Base-by-base conservation (phyloP, 306 rosid genomes). In the Chamaecrista fasciculata region DNA sequence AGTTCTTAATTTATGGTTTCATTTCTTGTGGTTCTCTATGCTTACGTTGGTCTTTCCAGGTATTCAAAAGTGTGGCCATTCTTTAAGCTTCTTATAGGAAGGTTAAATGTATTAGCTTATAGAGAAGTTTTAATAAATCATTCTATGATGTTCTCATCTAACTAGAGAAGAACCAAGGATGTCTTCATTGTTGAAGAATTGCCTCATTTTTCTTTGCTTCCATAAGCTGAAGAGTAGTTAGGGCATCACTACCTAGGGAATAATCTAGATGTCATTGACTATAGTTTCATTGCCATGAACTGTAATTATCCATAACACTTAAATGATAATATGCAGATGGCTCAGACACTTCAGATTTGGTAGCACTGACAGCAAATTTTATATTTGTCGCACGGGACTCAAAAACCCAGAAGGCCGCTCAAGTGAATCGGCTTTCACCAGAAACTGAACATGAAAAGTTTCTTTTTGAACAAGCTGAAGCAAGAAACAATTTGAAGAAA, bases 321-420 rank as follows among this genome's bases (percentile, higher is more conserved):
- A 11, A 33, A 34, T 33, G 25, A 33, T 9, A 34, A 8, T 14
- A 12, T 58, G 83, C 78, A 78, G 91, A 74, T 36, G 75, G 66
- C 60, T 74, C 67, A 61, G 80, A 74, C 57, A 4, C 46, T 18
- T 75, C 89, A 60, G 88, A 91, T 50, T 69, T 69, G 8, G 81
- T 83, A 42, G 91, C 84, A 60, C 81, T 94, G 19, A 85, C 97
- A 43, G 97, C 99, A 56, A 91, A 94, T 80, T 94, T 94, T 88
- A 94, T 85, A 78, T 94, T 91, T 59, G 99, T 94, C 76, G 99
- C 99, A 4, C 96, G 96, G 29, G 99, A 94, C 82, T 90, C 90
- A 31, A 63, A 85, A 78, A 91, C 95, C 12, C 92, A 87, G 63
- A 94, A 91, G 81, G 95, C 97, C 74, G 92, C 97, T 67, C 88